Evolutionary conservation across 2,329 filamentous ascomycete species (phyloP), one percentile per base, ranked within the genome.

Genomic region (Aspergillus japonicus): DNA sequence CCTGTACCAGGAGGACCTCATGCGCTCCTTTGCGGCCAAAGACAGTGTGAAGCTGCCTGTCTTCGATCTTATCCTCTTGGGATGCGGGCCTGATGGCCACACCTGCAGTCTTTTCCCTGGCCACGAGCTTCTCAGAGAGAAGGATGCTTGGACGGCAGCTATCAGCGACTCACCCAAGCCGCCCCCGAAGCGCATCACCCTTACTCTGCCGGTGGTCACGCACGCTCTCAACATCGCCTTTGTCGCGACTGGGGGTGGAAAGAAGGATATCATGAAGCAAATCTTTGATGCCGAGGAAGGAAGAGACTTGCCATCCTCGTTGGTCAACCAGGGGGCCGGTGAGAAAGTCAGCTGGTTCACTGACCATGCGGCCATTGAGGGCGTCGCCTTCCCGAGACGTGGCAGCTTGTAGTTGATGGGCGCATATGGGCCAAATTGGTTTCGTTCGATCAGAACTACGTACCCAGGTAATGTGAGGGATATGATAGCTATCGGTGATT

Each of bases 261-360:
- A 99, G 87, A 91, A 91, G 83, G 91, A 90, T 2, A 89, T 98
- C 56, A 83, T 98, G 85, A 95, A 92, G 84, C 82, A 90, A 73
- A 97, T 98, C 68, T 96, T 99, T 72, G 91, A 95, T 75, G 81
- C 79, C 0, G 87, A 91, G 65, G 89, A 90, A 66, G 87, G 88
- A 8, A 78, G 82, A 47, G 87, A 85, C 39, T 81, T 98, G 61
- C 95, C 95, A 1, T 96, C 92, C 73, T 87, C 91, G 1, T 81
- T 98, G 65, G 89, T 99, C 70, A 99, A 99, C 75, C 86, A 90
- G 69, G 87, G 85, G 47, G 89, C 86, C 3, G 91, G 90, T 49
- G 92, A 96, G 65, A 89, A 92, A 69, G 92, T 92, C 71, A 95
- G 88, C 78, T 99, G 95, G 95, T 98, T 99, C 74, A 92, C 93